Conservation (phyloP, 2,329 filamentous ascomycete species). For the Cladosporium sp. region DNA sequence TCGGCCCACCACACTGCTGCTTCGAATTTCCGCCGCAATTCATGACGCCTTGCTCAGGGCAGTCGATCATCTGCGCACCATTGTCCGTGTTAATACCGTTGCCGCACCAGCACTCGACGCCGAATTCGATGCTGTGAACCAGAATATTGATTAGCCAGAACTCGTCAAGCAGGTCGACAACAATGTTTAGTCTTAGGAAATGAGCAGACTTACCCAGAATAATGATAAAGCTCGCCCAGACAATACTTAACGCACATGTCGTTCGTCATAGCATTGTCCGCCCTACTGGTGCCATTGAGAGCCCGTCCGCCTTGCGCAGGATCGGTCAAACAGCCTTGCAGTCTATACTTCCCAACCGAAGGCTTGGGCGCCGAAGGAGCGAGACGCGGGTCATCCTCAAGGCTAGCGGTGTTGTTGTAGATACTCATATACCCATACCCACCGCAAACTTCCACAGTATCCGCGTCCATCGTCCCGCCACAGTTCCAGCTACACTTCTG, state of each 20-base stretch:
- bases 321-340: constrained; percentile 24
- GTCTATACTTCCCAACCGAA: constrained; percentile 22
- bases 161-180: neutral
- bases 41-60: constrained; percentile 21
- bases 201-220: constrained; percentile 24
- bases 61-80: constrained; percentile 19
- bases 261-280: constrained; percentile 21
- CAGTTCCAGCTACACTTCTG: constrained; percentile 24
- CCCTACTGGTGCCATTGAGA: constrained; percentile 17
- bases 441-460: constrained; percentile 27
- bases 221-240: constrained; percentile 24
- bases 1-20: constrained; percentile 28
- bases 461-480: constrained; percentile 25
- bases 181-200: neutral
- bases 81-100: constrained; percentile 18
- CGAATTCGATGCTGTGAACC: constrained; percentile 16
- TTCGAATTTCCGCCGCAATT: constrained; percentile 25
- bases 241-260: constrained; percentile 30
- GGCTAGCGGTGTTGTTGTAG: constrained; percentile 31
- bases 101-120: constrained; percentile 27
- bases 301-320: constrained; percentile 18
- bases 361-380: constrained; percentile 17
- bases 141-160: neutral
- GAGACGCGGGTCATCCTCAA: constrained; percentile 25
- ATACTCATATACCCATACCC: constrained; percentile 28